Conservation (phyloP, 1,139 yeast species). For the Pichia sp. region DNA sequence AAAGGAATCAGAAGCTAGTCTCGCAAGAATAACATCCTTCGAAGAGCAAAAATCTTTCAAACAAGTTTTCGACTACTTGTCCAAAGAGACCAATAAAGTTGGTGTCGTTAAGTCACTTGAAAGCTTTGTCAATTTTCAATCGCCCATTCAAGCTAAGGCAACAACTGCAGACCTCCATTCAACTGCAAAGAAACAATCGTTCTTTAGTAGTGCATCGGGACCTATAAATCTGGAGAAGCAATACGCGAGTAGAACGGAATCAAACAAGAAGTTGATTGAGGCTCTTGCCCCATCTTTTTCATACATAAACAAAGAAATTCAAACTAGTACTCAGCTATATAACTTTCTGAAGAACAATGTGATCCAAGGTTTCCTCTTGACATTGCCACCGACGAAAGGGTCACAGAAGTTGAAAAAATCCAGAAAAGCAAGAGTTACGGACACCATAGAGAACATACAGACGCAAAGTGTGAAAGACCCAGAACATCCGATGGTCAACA, state of each 20-base stretch:
- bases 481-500: conserved; percentile 18
- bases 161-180: not conserved
- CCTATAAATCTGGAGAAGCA: conserved; percentile 14
- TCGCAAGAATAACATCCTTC: conserved; percentile 20
- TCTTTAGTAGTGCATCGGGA: conserved; percentile 11
- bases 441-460: conserved; percentile 9
- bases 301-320: conserved; percentile 17
- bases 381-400: not conserved
- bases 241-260: conserved; percentile 9
- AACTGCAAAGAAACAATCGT: conserved; percentile 1
- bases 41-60: conserved; percentile 27
- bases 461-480: conserved; percentile 13
- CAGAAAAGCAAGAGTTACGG: too few relatives aligned
- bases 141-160: conserved; percentile 8
- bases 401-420: not conserved
- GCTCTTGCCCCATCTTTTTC: conserved; percentile 20
- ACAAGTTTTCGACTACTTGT: conserved; percentile 23
- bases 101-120: conserved; percentile 23
- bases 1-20: conserved; percentile 12
- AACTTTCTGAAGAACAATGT: conserved; percentile 17
- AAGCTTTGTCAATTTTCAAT: conserved; percentile 17
- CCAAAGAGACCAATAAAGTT: conserved; percentile 18
- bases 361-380: conserved; percentile 16
- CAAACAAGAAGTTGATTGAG: conserved; percentile 12
- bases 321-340: conserved; percentile 16